phyloP scores from a whole-genome alignment of 2,329 filamentous ascomycete genomes.

The Madurella fahalii region DNA sequence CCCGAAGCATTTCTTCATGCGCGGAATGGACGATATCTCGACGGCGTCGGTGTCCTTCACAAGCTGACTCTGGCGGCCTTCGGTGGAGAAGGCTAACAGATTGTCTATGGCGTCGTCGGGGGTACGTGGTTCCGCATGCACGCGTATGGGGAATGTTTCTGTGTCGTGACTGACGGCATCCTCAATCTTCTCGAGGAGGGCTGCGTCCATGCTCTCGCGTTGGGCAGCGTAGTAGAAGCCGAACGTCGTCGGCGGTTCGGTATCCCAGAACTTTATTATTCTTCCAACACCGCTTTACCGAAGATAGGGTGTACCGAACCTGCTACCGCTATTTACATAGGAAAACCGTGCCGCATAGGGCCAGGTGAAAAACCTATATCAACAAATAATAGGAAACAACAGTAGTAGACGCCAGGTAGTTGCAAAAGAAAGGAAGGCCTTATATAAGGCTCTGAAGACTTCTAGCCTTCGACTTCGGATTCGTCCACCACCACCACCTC shows the following conservation, averaged over 20 bases:
- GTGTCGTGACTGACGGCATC: neutral
- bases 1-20: constrained; percentile 4
- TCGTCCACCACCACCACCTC: too few relatives aligned
- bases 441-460: too few relatives aligned
- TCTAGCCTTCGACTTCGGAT: too few relatives aligned
- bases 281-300: too few relatives aligned
- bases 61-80: neutral
- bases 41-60: neutral
- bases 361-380: too few relatives aligned
- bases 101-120: constrained; percentile 5
- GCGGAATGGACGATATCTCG: constrained; percentile 1
- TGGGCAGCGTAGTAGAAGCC: neutral
- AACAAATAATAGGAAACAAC: too few relatives aligned
- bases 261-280: constrained; percentile 7
- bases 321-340: too few relatives aligned
- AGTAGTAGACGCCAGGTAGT: too few relatives aligned
- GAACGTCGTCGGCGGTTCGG: neutral
- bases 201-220: neutral
- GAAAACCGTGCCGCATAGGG: too few relatives aligned
- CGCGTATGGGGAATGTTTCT: neutral
- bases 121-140: neutral
- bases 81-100: constrained; percentile 2
- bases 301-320: too few relatives aligned
- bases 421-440: too few relatives aligned
- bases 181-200: constrained; percentile 1